Conservation (phyloP, 768 basidiomycete genomes). For the Mycena filopes region DNA sequence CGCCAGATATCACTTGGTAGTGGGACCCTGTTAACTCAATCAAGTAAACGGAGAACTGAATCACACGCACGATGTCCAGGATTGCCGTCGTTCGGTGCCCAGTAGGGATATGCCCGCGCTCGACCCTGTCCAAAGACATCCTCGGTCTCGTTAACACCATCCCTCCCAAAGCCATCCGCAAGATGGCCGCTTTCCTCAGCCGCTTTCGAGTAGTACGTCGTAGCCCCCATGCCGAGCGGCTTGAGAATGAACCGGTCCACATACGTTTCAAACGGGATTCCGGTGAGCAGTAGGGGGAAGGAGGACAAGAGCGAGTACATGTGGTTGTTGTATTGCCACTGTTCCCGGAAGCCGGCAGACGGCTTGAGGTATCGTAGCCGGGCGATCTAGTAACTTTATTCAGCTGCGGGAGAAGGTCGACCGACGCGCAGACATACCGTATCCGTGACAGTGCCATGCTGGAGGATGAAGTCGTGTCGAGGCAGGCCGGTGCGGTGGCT, state of each 20-base stretch:
- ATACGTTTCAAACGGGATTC: constrained; percentile 30
- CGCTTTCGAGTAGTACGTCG: constrained; percentile 27
- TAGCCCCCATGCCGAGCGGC: constrained; percentile 32
- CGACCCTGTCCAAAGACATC: constrained; percentile 21
- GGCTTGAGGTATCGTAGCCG: constrained; percentile 35
- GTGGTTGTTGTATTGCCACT: constrained; percentile 41
- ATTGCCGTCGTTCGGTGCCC: constrained; percentile 15
- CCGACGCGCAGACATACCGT: constrained; percentile 24
- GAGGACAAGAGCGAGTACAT: constrained; percentile 41
- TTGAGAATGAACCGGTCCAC: constrained; percentile 30
- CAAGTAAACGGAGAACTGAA: background rate
- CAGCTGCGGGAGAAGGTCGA: background rate
- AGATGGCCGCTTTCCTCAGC: constrained; percentile 22
- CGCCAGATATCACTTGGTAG: constrained; percentile 29
- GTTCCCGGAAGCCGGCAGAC: constrained; percentile 40
- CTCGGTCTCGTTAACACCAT: constrained; percentile 23
- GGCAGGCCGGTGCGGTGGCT: constrained; percentile 43
- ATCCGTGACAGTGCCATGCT: constrained; percentile 15
- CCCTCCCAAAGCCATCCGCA: constrained; percentile 22
- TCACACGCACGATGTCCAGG: constrained; percentile 7
- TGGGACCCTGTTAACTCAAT: background rate
- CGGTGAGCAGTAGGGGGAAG: constrained; percentile 33
- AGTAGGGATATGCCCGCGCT: constrained; percentile 14
- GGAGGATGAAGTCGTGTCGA: constrained; percentile 35
- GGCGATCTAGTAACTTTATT: constrained; percentile 26